Conservation (phyloP, 306 rosid genomes). For the Rubus idaeus region DNA sequence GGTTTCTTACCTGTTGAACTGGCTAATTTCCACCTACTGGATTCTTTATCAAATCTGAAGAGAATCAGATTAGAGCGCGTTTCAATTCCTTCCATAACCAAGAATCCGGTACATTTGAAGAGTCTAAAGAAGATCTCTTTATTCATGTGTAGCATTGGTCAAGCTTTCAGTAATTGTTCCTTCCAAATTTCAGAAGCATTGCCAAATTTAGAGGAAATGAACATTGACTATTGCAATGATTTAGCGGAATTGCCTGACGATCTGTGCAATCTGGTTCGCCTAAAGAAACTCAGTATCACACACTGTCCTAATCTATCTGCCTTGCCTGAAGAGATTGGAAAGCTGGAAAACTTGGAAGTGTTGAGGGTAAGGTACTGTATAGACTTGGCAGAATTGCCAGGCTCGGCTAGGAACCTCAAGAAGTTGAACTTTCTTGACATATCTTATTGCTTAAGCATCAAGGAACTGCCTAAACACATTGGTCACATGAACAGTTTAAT, state of each 20-base stretch:
- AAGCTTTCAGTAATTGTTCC: constrained; percentile 31
- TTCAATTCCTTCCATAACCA: constrained; percentile 37
- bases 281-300: constrained; percentile 56
- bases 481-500: constrained; percentile 33
- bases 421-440: constrained; percentile 44
- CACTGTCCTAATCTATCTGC: constrained; percentile 53
- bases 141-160: constrained; percentile 53
- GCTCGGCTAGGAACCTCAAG: constrained; percentile 29
- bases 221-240: constrained; percentile 52
- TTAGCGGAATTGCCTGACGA: constrained; percentile 42
- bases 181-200: constrained; percentile 29
- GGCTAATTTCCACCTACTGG: constrained; percentile 38
- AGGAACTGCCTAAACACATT: constrained; percentile 40
- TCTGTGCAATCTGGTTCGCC: constrained; percentile 26
- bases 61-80: constrained; percentile 60
- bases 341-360: constrained; percentile 41
- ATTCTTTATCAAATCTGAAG: constrained; percentile 32
- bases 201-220: constrained; percentile 50
- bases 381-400: constrained; percentile 40
- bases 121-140: constrained; percentile 55
- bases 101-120: constrained; percentile 25
- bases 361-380: constrained; percentile 55
- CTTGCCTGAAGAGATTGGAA: constrained; percentile 43
- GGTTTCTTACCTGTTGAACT: constrained; percentile 38
- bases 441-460: constrained; percentile 44